A percentile compares a stretch with the other conserved stretches of the same genome.
phyloP scores from a whole-genome alignment of 495 filamentous ascomycete species.

The Cladorrhinum samala region DNA sequence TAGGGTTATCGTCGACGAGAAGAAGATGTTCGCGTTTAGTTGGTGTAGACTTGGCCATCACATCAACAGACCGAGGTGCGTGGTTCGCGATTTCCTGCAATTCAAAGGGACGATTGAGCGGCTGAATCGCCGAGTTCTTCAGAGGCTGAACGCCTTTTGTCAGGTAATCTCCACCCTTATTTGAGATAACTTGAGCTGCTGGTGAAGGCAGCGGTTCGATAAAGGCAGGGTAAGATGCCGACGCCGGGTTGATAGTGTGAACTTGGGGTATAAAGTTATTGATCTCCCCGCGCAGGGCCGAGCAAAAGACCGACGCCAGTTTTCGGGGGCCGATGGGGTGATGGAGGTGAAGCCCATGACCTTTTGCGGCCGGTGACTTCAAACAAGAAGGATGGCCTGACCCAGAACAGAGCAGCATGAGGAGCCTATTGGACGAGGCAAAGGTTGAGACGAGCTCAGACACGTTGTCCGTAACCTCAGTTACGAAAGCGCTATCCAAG shows the following conservation, averaged over 20 bases:
- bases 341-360: conserved; percentile 17
- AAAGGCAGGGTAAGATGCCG: too few species aligned
- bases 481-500: conserved; percentile 9
- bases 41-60: conserved; percentile 15
- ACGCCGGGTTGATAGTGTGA: too few species aligned
- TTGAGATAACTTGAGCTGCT: too few species aligned
- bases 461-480: too few species aligned
- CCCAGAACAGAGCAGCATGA: conserved; percentile 18
- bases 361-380: neutral
- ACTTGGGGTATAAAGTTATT: neutral
- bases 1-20: conserved; percentile 69
- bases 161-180: too few species aligned
- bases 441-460: too few species aligned
- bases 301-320: conserved; percentile 5
- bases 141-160: too few species aligned
- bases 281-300: conserved; percentile 1
- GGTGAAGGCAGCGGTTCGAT: too few species aligned
- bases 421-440: conserved; percentile 5
- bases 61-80: too few species aligned
- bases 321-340: conserved; percentile 22
- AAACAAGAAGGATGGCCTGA: conserved; percentile 7
- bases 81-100: too few species aligned
- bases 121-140: too few species aligned
- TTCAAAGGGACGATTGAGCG: too few species aligned
- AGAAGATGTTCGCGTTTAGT: conserved; percentile 37